Percentiles rank a stretch among this genome's conserved stretches.
Conservation (phyloP, 176 grass and related monocot species). For the Miscanthus lutarioriparius region DNA sequence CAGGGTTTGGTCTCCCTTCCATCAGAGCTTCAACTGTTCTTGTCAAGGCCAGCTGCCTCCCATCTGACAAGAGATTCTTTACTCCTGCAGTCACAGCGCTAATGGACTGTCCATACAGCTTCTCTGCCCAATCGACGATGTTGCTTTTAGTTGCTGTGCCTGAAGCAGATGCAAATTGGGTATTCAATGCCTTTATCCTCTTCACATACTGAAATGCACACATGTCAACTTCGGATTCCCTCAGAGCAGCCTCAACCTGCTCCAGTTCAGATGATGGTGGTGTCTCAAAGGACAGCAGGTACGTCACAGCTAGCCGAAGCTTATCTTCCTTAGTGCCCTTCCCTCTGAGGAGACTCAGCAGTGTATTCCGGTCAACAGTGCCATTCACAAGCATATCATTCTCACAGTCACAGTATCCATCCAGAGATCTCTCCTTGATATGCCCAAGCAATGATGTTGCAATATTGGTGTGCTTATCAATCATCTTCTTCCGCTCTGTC, state of each 20-base stretch:
- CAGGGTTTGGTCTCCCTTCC: conserved; percentile 89
- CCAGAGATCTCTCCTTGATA: conserved; percentile 91
- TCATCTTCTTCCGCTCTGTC: conserved; percentile 88
- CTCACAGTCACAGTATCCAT: conserved; percentile 75
- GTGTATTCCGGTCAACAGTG: conserved; percentile 58
- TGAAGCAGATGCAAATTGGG: conserved; percentile 68
- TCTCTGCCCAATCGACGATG: conserved; percentile 98
- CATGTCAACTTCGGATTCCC: conserved; percentile 80
- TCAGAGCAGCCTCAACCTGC: conserved; percentile 66
- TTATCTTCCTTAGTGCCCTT: conserved; percentile 94
- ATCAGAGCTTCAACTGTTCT: conserved; percentile 91
- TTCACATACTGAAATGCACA: conserved; percentile 91
- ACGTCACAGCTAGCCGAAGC: conserved; percentile 77
- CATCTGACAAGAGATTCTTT: conserved; percentile 95
- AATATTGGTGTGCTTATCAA: conserved; percentile 93
- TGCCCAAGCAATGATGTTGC: conserved; percentile 76
- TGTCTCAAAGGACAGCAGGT: conserved; percentile 82
- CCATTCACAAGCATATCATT: conserved; percentile 83
- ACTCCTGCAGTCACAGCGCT: conserved; percentile 81
- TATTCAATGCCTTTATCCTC: conserved; percentile 85
- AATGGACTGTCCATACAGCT: conserved; percentile 91
- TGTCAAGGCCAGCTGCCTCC: conserved; percentile 78
- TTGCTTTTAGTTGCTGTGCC: conserved; percentile 79
- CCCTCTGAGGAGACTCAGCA: conserved; percentile 72
- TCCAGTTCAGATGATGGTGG: conserved; percentile 70